These are phyloP conservation scores for Diaporthe vaccinii DNA, from an alignment of 2,329 filamentous ascomycete genomes.

Conservation along the genomic window DNA sequence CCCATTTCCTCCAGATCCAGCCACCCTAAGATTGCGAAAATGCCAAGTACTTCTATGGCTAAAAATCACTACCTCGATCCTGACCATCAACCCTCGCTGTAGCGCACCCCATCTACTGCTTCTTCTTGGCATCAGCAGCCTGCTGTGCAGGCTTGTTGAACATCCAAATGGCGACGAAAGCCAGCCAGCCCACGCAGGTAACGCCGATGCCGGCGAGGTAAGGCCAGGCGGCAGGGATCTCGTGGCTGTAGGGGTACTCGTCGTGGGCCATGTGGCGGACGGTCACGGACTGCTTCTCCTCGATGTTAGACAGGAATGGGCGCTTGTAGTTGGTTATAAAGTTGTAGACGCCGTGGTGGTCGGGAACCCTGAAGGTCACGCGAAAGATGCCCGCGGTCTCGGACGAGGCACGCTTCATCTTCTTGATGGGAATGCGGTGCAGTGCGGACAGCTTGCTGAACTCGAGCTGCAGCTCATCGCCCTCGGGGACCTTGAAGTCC, in stretches of 20 bases:
- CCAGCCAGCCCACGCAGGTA: constrained; percentile 86
- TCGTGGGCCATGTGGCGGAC: constrained; percentile 97
- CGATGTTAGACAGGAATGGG: constrained; percentile 88
- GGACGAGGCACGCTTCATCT: constrained; percentile 62
- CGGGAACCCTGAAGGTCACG: constrained; percentile 84
- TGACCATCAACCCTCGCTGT: neutral
- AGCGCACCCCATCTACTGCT: constrained; percentile 51
- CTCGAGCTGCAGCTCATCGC: constrained; percentile 89
- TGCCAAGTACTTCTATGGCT: constrained; percentile 15
- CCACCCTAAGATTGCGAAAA: constrained; percentile 13
- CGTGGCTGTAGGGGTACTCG: constrained; percentile 92
- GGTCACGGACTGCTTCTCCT: constrained; percentile 95
- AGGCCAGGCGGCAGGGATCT: constrained; percentile 91
- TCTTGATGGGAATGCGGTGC: constrained; percentile 82
- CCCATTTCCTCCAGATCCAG: constrained; percentile 27
- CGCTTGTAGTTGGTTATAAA: constrained; percentile 98
- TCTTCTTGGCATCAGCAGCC: constrained; percentile 59
- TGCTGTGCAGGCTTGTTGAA: constrained; percentile 68
- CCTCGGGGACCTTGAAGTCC: constrained; percentile 78
- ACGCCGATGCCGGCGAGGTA: constrained; percentile 92
- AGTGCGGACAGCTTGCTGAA: constrained; percentile 99
- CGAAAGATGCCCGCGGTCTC: constrained; percentile 79
- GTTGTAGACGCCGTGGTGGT: constrained; percentile 99
- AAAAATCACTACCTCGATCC: neutral
- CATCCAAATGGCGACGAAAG: constrained; percentile 90